Evolutionary conservation across 1,284 basidiomycete species (phyloP).

Genomic region (Boletus holoroseus): DNA sequence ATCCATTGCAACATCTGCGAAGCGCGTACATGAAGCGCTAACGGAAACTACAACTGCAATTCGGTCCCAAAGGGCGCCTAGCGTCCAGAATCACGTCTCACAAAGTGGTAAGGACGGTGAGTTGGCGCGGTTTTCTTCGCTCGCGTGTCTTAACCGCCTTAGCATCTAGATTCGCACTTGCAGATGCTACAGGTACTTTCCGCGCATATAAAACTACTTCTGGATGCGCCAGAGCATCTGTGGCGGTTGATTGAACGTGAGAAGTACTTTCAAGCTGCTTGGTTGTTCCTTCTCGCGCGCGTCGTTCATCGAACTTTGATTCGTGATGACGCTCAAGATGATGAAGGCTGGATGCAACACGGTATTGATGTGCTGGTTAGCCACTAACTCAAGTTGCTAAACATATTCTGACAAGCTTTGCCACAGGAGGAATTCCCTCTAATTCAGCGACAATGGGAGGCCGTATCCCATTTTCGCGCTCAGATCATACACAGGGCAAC

Average conservation of each 20-base stretch:
- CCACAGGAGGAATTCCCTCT: constrained; percentile 73
- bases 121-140: constrained; percentile 12
- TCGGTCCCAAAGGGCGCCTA: constrained; percentile 42
- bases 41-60: constrained; percentile 55
- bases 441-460: constrained; percentile 86
- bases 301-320: constrained; percentile 70
- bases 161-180: constrained; percentile 55
- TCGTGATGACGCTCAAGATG: constrained; percentile 54
- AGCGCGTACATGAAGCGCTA: constrained; percentile 54
- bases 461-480: constrained; percentile 72
- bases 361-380: constrained; percentile 62
- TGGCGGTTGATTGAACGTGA: constrained; percentile 80
- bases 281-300: constrained; percentile 80
- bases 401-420: constrained; percentile 6
- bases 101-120: constrained; percentile 48
- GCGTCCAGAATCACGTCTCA: constrained; percentile 39
- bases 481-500: constrained; percentile 84
- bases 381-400: constrained; percentile 1
- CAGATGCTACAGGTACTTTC: constrained; percentile 70
- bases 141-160: constrained; percentile 2
- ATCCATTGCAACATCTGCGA: constrained; percentile 61
- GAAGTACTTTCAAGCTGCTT: constrained; percentile 74
- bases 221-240: constrained; percentile 84
- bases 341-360: constrained; percentile 53
- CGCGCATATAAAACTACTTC: constrained; percentile 79